phyloP scores from a whole-genome alignment of 202 grass and related monocot species.

The Setaria italica region DNA sequence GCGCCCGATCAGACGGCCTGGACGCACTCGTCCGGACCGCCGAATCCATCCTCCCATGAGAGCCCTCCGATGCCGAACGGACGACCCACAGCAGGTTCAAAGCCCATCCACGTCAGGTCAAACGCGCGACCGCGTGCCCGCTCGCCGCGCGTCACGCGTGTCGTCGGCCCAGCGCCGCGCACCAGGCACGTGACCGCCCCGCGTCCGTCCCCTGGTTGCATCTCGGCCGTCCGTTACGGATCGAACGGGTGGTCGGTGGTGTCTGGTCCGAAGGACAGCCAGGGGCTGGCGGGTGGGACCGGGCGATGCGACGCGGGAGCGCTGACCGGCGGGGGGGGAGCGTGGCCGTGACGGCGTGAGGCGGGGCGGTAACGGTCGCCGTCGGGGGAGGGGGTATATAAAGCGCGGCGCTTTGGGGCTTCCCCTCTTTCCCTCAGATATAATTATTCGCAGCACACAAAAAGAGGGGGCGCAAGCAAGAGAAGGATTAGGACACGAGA shows the following conservation, averaged over 20 bases:
- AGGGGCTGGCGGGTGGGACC: not conserved
- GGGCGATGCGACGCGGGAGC: slow-evolving; percentile 16
- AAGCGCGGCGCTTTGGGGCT: not conserved
- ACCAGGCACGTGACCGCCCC: slow-evolving; percentile 31
- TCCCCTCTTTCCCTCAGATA: not conserved
- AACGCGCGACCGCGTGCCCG: slow-evolving; percentile 46
- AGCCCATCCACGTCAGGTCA: slow-evolving; percentile 51
- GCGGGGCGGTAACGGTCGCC: slow-evolving; percentile 18
- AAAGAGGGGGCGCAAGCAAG: slow-evolving; percentile 34
- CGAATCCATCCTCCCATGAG: not conserved
- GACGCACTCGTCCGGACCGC: not conserved
- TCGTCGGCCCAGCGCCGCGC: not conserved
- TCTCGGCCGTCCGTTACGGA: rapidly evolving
- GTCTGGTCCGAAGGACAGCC: not conserved
- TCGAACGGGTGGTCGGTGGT: not conserved
- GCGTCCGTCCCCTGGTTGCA: not conserved
- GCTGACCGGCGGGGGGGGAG: slow-evolving; percentile 28
- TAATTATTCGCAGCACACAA: slow-evolving; percentile 46
- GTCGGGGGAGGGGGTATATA: slow-evolving; percentile 32
- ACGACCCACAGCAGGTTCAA: slow-evolving; percentile 1
- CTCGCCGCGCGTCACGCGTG: slow-evolving; percentile 28
- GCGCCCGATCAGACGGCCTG: slow-evolving; percentile 25
- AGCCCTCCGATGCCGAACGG: slow-evolving; percentile 22
- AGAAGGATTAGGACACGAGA: slow-evolving; percentile 51
- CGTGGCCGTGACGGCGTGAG: slow-evolving; percentile 53